These are phyloP conservation scores for Adenanthera pavonina DNA, from an alignment of 306 rosid genomes.

Conservation along the genomic window DNA sequence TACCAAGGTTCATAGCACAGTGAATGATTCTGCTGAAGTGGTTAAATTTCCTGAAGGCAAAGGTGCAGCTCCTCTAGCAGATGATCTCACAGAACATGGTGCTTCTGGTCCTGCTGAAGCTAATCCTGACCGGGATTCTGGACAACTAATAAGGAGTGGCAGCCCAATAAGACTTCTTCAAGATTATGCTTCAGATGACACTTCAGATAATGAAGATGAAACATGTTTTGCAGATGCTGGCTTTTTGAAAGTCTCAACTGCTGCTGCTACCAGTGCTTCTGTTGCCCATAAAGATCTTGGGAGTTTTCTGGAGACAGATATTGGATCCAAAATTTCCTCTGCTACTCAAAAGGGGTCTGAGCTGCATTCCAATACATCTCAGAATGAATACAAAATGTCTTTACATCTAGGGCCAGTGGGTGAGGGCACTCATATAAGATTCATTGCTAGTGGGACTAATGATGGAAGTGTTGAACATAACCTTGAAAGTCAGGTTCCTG, in stretches of 20 bases:
- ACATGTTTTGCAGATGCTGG: constrained; percentile 44
- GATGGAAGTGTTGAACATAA: constrained; percentile 46
- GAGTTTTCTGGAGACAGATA: constrained; percentile 39
- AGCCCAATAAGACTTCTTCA: constrained; percentile 84
- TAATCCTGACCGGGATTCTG: constrained; percentile 40
- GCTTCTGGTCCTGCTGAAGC: constrained; percentile 48
- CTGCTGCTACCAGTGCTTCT: constrained; percentile 43
- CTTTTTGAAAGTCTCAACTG: constrained; percentile 40
- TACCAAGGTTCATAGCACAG: constrained; percentile 38
- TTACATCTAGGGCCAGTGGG: constrained; percentile 42
- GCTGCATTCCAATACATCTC: constrained; percentile 41
- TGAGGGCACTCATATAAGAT: constrained; percentile 35
- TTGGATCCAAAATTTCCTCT: constrained; percentile 43
- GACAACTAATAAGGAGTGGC: constrained; percentile 49
- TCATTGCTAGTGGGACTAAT: constrained; percentile 37
- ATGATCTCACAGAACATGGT: constrained; percentile 35
- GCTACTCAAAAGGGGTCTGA: constrained; percentile 40
- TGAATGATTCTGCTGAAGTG: constrained; percentile 44
- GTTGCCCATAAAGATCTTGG: constrained; percentile 42
- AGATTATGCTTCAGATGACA: constrained; percentile 83
- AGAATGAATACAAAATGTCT: constrained; percentile 45
- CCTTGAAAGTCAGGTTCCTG: constrained; percentile 47
- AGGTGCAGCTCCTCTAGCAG: constrained; percentile 38
- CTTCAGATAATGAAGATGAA: constrained; percentile 63
- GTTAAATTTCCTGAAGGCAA: constrained; percentile 40